Base-by-base conservation (phyloP, 768 basidiomycete genomes). In the Boletus coccyginus region DNA sequence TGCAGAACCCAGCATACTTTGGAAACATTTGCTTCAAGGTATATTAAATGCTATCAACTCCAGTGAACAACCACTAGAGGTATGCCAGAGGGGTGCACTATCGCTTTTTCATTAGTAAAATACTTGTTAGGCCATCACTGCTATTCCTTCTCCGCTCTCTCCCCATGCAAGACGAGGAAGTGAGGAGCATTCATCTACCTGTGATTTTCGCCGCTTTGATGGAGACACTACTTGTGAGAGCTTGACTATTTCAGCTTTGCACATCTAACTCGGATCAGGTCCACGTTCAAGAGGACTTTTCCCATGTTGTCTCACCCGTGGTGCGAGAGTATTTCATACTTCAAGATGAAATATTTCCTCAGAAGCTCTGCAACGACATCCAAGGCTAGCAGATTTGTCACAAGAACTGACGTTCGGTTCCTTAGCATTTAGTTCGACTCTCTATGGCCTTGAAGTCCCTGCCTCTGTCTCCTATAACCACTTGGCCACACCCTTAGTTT, bases 1-100 rank as follows among this genome's bases (percentile, higher is more conserved):
- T n/a, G 81, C 90, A 16, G 97, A 99, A 57, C 97, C 94, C 3
- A 82, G 84, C 52, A 77, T 93, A 42, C 76, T 94, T 5, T 99
- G 96, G 96, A 88, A 84, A 62, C 81, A 86, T 45, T 65, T 99
- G 0, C 78, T 92, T 50, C 64, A 71, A 39, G 70, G 78, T 8
- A 73, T 88, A n/a, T 75, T 88, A 57, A 60, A 74, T 2, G 84
- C 88, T 54, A 71, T 92, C 16, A 67, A 66, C 3, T 78, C 77
- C 5, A 73, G 77, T 54, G 77, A 72, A 31, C 65, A 61, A 3
- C 61, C 68, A 9, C 66, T 73, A 32, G 85, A 88, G 77, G 88
- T 86, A 61, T 32, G 71, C 55, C 39, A 53, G 16, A 33, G 17
- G 16, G 9, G n/a, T 47, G 31, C 12, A 24, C 39, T 55, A n/a